Conservation (phyloP, 1,139 yeast genomes). For the Candida smagusa region DNA sequence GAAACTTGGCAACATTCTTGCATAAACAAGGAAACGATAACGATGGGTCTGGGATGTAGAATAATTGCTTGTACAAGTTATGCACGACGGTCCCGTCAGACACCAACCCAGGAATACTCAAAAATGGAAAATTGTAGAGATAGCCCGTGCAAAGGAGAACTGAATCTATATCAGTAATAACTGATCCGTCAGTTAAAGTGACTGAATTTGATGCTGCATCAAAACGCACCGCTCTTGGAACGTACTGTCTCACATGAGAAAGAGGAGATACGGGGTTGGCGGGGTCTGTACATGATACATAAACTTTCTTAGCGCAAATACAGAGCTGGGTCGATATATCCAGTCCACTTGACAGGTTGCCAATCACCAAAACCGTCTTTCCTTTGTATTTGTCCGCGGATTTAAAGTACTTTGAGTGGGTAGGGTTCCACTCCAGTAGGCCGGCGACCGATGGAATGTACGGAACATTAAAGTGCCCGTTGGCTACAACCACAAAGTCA, state of each 20-base stretch:
- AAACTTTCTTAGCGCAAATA: slow-evolving; percentile 36
- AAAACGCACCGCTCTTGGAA: not conserved
- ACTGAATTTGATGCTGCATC: slow-evolving; percentile 17
- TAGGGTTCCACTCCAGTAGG: slow-evolving; percentile 33
- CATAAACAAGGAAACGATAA: slow-evolving; percentile 37
- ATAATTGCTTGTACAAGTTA: slow-evolving; percentile 40
- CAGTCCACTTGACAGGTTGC: no score
- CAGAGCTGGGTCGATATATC: slow-evolving; percentile 46
- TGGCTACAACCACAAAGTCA: slow-evolving; percentile 46
- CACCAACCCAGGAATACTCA: slow-evolving; percentile 24
- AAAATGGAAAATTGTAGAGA: slow-evolving; percentile 41
- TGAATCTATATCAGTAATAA: slow-evolving; percentile 29
- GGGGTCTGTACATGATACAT: slow-evolving; percentile 32
- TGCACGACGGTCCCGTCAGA: slow-evolving; percentile 32
- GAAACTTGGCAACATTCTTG: slow-evolving; percentile 45
- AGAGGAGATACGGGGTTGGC: slow-evolving; percentile 13
- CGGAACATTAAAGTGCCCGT: slow-evolving; percentile 48
- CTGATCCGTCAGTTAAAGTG: slow-evolving; percentile 24
- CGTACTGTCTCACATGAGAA: slow-evolving; percentile 5
- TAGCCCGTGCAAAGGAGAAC: slow-evolving; percentile 51
- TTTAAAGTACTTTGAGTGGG: slow-evolving; percentile 43
- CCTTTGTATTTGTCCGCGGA: slow-evolving; percentile 28
- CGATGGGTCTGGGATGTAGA: slow-evolving; percentile 44
- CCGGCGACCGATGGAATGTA: slow-evolving; percentile 44
- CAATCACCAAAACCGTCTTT: slow-evolving; percentile 45